A percentile compares a stretch with the other conserved stretches of the same genome.
These are phyloP conservation scores for Rhododendron kiyosumense DNA, from an alignment of 148 eudicot genomes.

Conservation along the genomic window DNA sequence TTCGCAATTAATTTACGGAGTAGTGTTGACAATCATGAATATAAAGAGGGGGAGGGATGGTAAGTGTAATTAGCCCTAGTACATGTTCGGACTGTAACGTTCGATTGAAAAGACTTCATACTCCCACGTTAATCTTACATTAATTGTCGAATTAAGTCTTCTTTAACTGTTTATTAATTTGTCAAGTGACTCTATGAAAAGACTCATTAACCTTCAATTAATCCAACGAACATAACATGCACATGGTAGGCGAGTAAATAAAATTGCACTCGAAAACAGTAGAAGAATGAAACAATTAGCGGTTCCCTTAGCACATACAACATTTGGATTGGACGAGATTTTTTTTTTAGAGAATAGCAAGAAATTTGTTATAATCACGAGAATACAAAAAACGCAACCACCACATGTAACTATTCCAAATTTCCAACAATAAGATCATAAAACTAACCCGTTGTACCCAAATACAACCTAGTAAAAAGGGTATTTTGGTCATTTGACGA, in stretches of 20 bases:
- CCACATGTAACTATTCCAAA: no score
- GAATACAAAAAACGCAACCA: no score
- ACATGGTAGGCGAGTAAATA: background rate
- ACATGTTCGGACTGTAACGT: background rate
- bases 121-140: background rate
- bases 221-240: background rate
- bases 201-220: background rate
- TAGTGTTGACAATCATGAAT: background rate
- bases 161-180: background rate
- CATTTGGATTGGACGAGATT: no score
- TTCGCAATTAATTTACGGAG: background rate
- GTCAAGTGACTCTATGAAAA: background rate
- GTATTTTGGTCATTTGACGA: background rate
- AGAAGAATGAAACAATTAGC: no score
- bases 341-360: no score
- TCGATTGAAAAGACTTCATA: background rate
- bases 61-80: background rate
- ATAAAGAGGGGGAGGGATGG: background rate
- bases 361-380: no score
- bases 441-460: no score
- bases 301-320: no score
- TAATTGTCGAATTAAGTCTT: background rate
- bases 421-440: no score
- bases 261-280: no score
- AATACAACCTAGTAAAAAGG: background rate